Percentiles rank a stretch among this genome's conserved stretches.
These are phyloP conservation scores for Teunomyces kruisii DNA, from an alignment of 805 yeast genomes.

Conservation along the genomic window DNA sequence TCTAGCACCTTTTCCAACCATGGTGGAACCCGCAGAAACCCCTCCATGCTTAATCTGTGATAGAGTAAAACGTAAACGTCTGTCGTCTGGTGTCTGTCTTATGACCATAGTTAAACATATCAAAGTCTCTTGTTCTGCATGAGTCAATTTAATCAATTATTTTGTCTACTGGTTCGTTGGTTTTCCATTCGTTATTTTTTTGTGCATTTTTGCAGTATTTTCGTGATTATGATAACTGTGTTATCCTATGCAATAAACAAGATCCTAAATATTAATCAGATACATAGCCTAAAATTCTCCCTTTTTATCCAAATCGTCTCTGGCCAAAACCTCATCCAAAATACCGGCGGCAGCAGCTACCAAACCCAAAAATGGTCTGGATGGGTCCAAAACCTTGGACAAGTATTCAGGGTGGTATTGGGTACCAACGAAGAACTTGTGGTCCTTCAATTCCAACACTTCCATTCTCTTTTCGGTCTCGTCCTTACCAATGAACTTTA, in stretches of 20 bases:
- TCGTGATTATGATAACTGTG: neutral
- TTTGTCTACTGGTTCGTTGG: too few relatives aligned
- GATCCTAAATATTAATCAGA: neutral
- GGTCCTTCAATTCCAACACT: conserved; percentile 79
- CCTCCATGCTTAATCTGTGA: too few relatives aligned
- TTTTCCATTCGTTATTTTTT: neutral
- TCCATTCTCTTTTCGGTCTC: conserved; percentile 92
- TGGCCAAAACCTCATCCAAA: conserved; percentile 60
- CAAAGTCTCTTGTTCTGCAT: too few relatives aligned
- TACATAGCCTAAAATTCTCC: conserved; percentile 37
- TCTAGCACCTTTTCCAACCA: too few relatives aligned
- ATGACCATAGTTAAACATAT: too few relatives aligned
- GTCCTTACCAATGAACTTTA: conserved; percentile 91
- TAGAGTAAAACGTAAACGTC: too few relatives aligned
- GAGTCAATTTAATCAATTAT: too few relatives aligned
- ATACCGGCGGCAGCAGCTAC: conserved; percentile 92
- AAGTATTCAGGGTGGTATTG: conserved; percentile 99
- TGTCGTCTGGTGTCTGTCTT: too few relatives aligned
- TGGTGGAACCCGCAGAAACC: too few relatives aligned
- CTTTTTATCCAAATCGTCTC: conserved; percentile 42
- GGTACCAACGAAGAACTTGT: conserved; percentile 90
- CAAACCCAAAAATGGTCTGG: conserved; percentile 93
- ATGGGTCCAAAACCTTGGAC: conserved; percentile 94
- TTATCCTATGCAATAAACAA: conserved; percentile 1
- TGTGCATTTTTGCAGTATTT: neutral